Percentiles rank a stretch among this genome's conserved stretches.
Evolutionary conservation across 495 filamentous ascomycete species (phyloP).

Genomic region (Usnea hakonensis): DNA sequence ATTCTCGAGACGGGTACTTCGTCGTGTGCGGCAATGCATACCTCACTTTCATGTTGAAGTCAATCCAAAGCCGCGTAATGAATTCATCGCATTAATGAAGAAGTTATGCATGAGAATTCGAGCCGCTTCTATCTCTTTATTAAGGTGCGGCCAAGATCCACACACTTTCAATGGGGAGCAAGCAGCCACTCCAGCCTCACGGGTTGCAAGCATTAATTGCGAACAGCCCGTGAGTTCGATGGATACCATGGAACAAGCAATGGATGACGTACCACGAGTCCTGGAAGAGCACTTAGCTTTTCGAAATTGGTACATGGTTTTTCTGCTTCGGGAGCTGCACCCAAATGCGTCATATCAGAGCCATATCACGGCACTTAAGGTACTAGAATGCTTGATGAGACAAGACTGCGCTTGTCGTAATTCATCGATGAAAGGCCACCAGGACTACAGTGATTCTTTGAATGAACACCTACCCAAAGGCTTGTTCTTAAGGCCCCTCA

Average conservation of each 20-base stretch:
- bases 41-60: conserved; percentile 67
- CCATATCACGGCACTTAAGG: conserved; percentile 70
- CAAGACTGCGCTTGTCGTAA: conserved; percentile 31
- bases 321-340: conserved; percentile 62
- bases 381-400: conserved; percentile 51
- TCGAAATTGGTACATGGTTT: conserved; percentile 58
- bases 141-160: neutral
- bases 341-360: conserved; percentile 78
- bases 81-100: conserved; percentile 59
- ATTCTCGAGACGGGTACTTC: conserved; percentile 30
- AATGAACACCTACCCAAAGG: neutral
- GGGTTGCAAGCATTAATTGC: neutral
- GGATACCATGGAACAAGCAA: neutral
- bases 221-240: neutral
- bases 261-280: neutral
- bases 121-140: neutral
- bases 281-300: conserved; percentile 46
- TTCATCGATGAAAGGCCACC: neutral
- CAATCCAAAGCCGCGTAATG: conserved; percentile 74
- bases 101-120: conserved; percentile 51
- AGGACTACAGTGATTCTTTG: neutral
- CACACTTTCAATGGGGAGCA: neutral
- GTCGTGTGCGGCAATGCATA: conserved; percentile 48
- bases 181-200: neutral
- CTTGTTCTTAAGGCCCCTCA: conserved; percentile 42